A percentile compares a stretch with the other conserved stretches of the same genome.
Evolutionary conservation across 78 protist species (phyloP).

Genomic region (Polysphondylium violaceum): DNA sequence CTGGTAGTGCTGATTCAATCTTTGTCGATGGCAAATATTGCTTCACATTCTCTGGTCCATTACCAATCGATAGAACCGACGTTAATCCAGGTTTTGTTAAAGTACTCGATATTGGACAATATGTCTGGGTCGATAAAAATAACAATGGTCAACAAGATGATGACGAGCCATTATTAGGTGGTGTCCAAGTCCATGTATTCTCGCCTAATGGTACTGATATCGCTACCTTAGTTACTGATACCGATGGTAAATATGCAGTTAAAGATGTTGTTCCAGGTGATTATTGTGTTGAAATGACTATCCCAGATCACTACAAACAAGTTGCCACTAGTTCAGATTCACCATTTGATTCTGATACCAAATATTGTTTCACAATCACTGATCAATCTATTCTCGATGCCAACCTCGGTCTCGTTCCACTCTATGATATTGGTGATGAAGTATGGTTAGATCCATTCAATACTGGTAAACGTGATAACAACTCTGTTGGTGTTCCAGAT

Average conservation of each 20-base stretch:
- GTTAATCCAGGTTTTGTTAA: constrained; percentile 29
- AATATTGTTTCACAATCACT: background rate
- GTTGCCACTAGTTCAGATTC: background rate
- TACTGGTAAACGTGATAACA: background rate
- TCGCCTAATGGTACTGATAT: constrained; percentile 22
- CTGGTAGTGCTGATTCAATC: background rate
- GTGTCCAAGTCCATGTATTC: background rate
- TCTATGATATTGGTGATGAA: background rate
- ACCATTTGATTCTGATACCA: background rate
- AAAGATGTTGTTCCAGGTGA: constrained; percentile 4
- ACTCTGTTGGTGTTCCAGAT: constrained; percentile 11
- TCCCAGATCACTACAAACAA: background rate
- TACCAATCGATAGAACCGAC: background rate
- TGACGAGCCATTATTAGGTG: constrained; percentile 6
- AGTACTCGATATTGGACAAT: constrained; percentile 8
- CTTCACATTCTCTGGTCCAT: background rate
- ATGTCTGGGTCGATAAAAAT: constrained; percentile 11
- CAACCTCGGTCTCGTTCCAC: constrained; percentile 16
- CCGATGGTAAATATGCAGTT: background rate
- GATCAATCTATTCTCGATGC: constrained; percentile 3
- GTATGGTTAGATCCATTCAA: constrained; percentile 7
- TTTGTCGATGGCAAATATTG: background rate
- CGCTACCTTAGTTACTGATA: background rate
- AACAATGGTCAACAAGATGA: constrained; percentile 1
- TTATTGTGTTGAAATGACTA: constrained; percentile 28